These are phyloP conservation scores for Neofusicoccum parvum DNA, from an alignment of 2,329 filamentous ascomycete species.

Conservation along the genomic window DNA sequence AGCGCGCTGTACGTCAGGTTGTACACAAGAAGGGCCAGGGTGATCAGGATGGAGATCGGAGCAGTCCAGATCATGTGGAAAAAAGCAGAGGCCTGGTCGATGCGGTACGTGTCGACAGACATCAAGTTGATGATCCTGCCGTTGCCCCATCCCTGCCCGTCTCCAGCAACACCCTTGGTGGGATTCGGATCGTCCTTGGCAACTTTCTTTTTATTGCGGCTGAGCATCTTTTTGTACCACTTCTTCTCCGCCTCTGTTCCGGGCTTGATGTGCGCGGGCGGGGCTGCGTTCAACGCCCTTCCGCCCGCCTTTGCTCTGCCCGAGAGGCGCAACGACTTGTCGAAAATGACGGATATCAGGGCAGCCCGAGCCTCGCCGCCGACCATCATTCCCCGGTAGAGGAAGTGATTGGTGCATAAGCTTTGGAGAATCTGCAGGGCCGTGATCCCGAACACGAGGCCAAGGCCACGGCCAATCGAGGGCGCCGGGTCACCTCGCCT, in stretches of 20 bases:
- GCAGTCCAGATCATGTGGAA: slow-evolving; percentile 92
- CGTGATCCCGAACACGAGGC: slow-evolving; percentile 81
- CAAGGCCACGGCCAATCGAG: slow-evolving; percentile 73
- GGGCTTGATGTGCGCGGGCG: slow-evolving; percentile 47
- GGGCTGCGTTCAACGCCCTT: slow-evolving; percentile 45
- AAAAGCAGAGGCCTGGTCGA: slow-evolving; percentile 84
- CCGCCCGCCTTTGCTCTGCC: slow-evolving; percentile 86
- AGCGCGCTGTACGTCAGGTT: slow-evolving; percentile 90
- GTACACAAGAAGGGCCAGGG: slow-evolving; percentile 76
- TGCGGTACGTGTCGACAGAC: slow-evolving; percentile 91
- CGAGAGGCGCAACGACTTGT: slow-evolving; percentile 88
- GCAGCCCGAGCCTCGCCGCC: slow-evolving; percentile 82
- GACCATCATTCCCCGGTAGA: slow-evolving; percentile 89
- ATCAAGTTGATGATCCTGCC: slow-evolving; percentile 90
- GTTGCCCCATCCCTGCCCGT: slow-evolving; percentile 86
- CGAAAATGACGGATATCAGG: slow-evolving; percentile 84
- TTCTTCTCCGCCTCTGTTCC: slow-evolving; percentile 55
- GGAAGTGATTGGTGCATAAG: slow-evolving; percentile 82
- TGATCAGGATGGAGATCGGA: slow-evolving; percentile 76
- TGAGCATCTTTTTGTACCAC: slow-evolving; percentile 48
- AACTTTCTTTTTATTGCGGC: slow-evolving; percentile 41
- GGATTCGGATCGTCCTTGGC: slow-evolving; percentile 44
- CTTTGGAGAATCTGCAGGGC: slow-evolving; percentile 84
- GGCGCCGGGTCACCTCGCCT: slow-evolving; percentile 59
- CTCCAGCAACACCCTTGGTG: slow-evolving; percentile 59